Base-by-base conservation (phyloP, 306 rosid genomes). In the Prunus salicina region DNA sequence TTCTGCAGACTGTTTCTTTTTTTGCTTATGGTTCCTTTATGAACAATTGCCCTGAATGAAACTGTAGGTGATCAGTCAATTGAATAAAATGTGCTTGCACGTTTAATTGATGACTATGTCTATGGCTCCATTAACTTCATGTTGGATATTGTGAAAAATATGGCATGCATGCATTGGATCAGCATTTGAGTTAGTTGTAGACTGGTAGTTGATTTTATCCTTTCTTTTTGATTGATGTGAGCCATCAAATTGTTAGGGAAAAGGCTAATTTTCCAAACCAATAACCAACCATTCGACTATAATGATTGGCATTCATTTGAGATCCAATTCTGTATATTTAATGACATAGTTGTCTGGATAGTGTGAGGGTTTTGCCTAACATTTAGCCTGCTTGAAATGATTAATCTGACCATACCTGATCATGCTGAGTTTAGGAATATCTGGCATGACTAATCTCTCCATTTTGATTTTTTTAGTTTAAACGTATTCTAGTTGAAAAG, bases 181-280 rank as follows among this genome's bases (percentile, higher is more conserved):
- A 22, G 56, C 58, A 56, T 50, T 60, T 77, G 71, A 64, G 77
- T 82, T 81, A 57, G 82, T 75, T 83, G 86, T 75, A 56, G 87
- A 83, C 66, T 73, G 83, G 80, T 84, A 72, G 84, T 76, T 79
- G 66, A 41, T 69, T 45, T 70, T 45, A 52, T 60, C 55, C 25
- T 16, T 38, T 24, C 58, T 46, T 41, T 57, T 38, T 43, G 69
- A 25, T 27, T 5, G 45, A 47, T 64, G 70, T 70, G 46, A 73
- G 73, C 72, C 7, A 51, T 34, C 71, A 38, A 55, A 69, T 8
- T 55, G 38, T 27, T 69, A 6, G 41, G 68, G 30, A 14, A 38
- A 43, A 5, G 73, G 56, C 53, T 60, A 14, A 15, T 63, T 28
- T 32, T 56, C 34, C 19, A 58, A 72, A 71, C 64, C 49, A 13